Evolutionary conservation across 768 basidiomycete genomes (phyloP), one percentile per base, ranked within the genome.

Genomic region (Hydnomerulius pinastri): DNA sequence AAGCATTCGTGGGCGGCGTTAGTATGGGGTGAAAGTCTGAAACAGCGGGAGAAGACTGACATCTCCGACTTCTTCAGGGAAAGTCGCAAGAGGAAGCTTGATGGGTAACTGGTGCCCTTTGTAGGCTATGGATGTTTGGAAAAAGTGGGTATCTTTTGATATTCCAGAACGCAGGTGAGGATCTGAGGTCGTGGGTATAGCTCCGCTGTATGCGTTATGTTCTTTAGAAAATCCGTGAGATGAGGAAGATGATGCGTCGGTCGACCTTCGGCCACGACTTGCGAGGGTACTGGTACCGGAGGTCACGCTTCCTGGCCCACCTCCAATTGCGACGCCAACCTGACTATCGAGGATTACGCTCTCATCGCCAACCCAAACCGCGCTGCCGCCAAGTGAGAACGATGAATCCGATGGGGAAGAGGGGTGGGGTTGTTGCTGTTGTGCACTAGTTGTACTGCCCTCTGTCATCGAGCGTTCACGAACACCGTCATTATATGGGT

Each of bases 51-150:
- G 39, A 27, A 74, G 69, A 76, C 84, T 65, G 65, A 98, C 96
- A 69, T 98, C 95, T 38, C 97, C 95, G 49, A 99, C 92, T 76
- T 99, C 97, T 67, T 95, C 92, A 0, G 90, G 80, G 65, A 97
- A 98, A 2, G 87, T 89, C 17, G 84, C 82, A 39, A 97, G 71
- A 1, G 97, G 97, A 68, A 98, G 82, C 61, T 92, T 87, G 63
- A 98, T 92, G 12, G 94, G 95, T 25, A 98, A 69, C 24, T 82
- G 81, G 54, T 93, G 85, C 48, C 86, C 86, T 66, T 86, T 87
- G 71, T 94, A 96, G 12, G 77, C 81, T 48, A 96, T 88, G 10
- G 80, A 78, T 1, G 95, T 91, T 62, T 94, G 86, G 71, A 83
- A 98, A 64, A 90, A 96, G 65, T 98, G 95, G 30, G 95, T 98